Evolutionary conservation across 176 grass and related monocot genomes (phyloP), one percentile per base, ranked within the genome.

Genomic region (Oryza meyeriana): DNA sequence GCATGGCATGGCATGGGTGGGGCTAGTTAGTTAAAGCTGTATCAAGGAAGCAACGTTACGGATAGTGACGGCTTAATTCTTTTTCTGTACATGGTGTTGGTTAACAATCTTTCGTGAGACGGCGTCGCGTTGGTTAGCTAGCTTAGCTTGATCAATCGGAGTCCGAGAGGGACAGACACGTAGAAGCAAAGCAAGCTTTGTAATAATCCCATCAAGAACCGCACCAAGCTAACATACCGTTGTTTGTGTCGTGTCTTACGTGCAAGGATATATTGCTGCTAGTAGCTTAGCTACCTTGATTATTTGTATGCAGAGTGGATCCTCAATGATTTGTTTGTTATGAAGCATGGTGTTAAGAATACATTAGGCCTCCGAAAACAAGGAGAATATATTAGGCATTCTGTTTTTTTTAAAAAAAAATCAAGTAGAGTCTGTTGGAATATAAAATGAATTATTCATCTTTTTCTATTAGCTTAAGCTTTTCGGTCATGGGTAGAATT

Each of bases 1-100:
- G 69, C 2, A 14, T 48, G 45, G 8, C 45, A 48, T 50, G 16
- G 17, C 7, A 12, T 18, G 40, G 58, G 72, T 66, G 45, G 72
- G 33, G 10, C 82, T 33, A 33, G 52, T 82, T 72, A 33, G 82
- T 84, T 84, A 77, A 84, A 69, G 18, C 47, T 84, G 73, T 77
- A 67, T 14, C 64, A 33, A 69, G 41, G 82, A 84, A 77, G 82
- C 82, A 77, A 77, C 64, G 13, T 35, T 44, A 33, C 8, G 38
- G 40, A 74, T 12, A 12, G 72, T 59, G 72, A 32, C 63, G 38
- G 25, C 10, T 47, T 62, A 4, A 5, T 24, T 18, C 17, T 17
- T 1, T 42, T 2, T 3, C 20, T 12, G 47, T 29, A 59, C 55
- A 59, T n/a, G 22, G 22, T 59, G 55, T 59, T 59, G 22, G 31